These are phyloP conservation scores for Clonostachys sp. DNA, from an alignment of 2,329 filamentous ascomycete species.

Conservation along the genomic window DNA sequence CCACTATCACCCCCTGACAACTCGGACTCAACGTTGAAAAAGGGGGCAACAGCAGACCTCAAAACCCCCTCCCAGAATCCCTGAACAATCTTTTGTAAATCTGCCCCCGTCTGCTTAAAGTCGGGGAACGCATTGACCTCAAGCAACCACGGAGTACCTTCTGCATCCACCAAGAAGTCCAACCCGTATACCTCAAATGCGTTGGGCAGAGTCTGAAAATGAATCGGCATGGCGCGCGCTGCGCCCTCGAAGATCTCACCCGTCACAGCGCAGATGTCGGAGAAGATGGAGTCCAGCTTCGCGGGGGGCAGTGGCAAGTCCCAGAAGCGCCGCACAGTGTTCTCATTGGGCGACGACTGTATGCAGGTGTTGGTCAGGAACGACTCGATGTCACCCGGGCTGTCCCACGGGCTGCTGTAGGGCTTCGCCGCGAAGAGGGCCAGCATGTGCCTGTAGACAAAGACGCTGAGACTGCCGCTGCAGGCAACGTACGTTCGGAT, in stretches of 20 bases:
- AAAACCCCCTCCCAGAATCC: conserved; percentile 76
- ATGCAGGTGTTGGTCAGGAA: conserved; percentile 97
- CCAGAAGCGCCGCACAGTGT: conserved; percentile 74
- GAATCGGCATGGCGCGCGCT: conserved; percentile 74
- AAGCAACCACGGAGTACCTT: conserved; percentile 65
- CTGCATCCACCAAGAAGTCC: conserved; percentile 77
- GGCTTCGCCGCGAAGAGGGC: conserved; percentile 74
- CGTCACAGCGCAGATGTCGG: conserved; percentile 69
- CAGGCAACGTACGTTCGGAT: conserved; percentile 88
- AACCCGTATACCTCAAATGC: conserved; percentile 90
- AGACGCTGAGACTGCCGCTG: conserved; percentile 71
- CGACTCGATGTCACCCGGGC: conserved; percentile 51
- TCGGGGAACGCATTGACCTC: conserved; percentile 97
- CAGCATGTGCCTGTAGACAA: conserved; percentile 87
- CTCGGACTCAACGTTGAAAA: conserved; percentile 47
- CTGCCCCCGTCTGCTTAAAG: conserved; percentile 88
- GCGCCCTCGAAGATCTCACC: conserved; percentile 83
- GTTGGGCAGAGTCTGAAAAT: conserved; percentile 87
- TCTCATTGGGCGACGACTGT: conserved; percentile 57
- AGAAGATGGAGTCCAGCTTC: conserved; percentile 62
- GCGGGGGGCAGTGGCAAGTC: conserved; percentile 42
- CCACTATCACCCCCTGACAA: conserved; percentile 20
- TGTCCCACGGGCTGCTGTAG: conserved; percentile 62
- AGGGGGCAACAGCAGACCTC: conserved; percentile 58
- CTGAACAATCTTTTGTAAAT: conserved; percentile 65